Evolutionary conservation across 352 stramenopile genomes (phyloP).

Genomic region (Globisporangium paroecandrum): DNA sequence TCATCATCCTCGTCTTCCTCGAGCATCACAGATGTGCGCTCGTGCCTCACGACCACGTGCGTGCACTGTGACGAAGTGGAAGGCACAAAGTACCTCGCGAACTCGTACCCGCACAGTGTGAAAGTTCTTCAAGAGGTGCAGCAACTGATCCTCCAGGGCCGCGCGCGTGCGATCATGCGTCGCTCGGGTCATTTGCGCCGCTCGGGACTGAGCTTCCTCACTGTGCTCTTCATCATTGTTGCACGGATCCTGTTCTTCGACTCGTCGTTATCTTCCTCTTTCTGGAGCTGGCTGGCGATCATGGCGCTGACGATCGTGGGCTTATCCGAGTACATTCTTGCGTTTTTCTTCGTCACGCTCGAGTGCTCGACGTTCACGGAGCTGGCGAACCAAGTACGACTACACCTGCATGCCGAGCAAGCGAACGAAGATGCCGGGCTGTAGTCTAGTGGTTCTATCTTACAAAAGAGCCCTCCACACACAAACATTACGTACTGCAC

Average conservation of each 20-base stretch:
- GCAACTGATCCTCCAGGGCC: slow-evolving; percentile 34
- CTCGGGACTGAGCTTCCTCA: slow-evolving; percentile 20
- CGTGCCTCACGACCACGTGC: slow-evolving; percentile 40
- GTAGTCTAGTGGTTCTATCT: background rate
- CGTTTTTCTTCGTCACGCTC: slow-evolving; percentile 79
- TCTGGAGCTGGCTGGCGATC: slow-evolving; percentile 30
- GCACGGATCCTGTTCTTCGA: slow-evolving; percentile 30
- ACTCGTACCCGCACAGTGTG: slow-evolving; percentile 16
- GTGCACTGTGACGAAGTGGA: slow-evolving; percentile 42
- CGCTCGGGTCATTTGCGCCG: slow-evolving; percentile 42
- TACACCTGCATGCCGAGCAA: slow-evolving; percentile 46
- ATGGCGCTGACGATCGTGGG: slow-evolving; percentile 35
- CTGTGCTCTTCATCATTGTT: slow-evolving; percentile 13
- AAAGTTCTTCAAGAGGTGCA: slow-evolving; percentile 49
- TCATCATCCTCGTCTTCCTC: slow-evolving; percentile 14
- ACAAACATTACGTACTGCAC: background rate
- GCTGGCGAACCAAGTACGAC: slow-evolving; percentile 59
- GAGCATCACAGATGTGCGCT: slow-evolving; percentile 10
- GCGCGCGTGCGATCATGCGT: slow-evolving; percentile 33
- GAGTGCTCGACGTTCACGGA: slow-evolving; percentile 83
- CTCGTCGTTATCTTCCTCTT: slow-evolving; percentile 13
- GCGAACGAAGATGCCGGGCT: slow-evolving; percentile 4
- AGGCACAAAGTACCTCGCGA: slow-evolving; percentile 22
- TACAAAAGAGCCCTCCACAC: background rate
- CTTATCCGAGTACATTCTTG: slow-evolving; percentile 62